These are phyloP conservation scores for Castanea mollissima DNA, from an alignment of 306 rosid genomes.

Conservation along the genomic window DNA sequence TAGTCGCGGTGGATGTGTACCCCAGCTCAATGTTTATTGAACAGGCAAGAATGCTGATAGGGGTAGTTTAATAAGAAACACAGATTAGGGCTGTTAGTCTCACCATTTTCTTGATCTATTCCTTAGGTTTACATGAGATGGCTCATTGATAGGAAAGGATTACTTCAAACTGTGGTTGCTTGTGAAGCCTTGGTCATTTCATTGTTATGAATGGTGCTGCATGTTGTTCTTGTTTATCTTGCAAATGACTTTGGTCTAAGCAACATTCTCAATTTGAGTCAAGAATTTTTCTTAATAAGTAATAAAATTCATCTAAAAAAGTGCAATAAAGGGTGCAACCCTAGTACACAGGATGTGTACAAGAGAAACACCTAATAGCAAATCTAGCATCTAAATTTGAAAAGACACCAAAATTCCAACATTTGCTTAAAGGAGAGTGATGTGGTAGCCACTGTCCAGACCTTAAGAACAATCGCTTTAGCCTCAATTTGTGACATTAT, in stretches of 20 bases:
- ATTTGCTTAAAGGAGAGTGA: too few species aligned
- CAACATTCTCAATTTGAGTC: slow-evolving; percentile 34
- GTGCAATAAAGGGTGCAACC: too few species aligned
- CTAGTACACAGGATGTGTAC: too few species aligned
- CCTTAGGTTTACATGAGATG: slow-evolving; percentile 10
- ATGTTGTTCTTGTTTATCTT: slow-evolving; percentile 21
- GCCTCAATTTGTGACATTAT: slow-evolving; percentile 34
- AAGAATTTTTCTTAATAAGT: neutral
- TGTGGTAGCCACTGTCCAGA: too few species aligned
- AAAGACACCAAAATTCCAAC: too few species aligned
- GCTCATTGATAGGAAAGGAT: slow-evolving; percentile 13
- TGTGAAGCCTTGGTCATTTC: slow-evolving; percentile 21
- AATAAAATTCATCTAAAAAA: too few species aligned
- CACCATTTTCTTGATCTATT: slow-evolving; percentile 16
- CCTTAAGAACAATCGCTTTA: too few species aligned
- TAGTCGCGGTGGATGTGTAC: slow-evolving; percentile 29
- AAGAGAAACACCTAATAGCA: too few species aligned
- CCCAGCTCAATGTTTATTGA: slow-evolving; percentile 27
- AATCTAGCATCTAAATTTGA: too few species aligned
- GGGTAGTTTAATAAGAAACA: slow-evolving; percentile 23
- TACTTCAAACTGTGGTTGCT: slow-evolving; percentile 1
- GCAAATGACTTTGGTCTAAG: slow-evolving; percentile 21
- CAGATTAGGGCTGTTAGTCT: slow-evolving; percentile 1
- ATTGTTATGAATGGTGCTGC: slow-evolving; percentile 11
- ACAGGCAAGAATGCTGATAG: slow-evolving; percentile 32